A percentile compares a stretch with the other conserved stretches of the same genome.
These are phyloP conservation scores for Fusarium chlamydosporum DNA, from an alignment of 2,329 filamentous ascomycete genomes.

Conservation along the genomic window DNA sequence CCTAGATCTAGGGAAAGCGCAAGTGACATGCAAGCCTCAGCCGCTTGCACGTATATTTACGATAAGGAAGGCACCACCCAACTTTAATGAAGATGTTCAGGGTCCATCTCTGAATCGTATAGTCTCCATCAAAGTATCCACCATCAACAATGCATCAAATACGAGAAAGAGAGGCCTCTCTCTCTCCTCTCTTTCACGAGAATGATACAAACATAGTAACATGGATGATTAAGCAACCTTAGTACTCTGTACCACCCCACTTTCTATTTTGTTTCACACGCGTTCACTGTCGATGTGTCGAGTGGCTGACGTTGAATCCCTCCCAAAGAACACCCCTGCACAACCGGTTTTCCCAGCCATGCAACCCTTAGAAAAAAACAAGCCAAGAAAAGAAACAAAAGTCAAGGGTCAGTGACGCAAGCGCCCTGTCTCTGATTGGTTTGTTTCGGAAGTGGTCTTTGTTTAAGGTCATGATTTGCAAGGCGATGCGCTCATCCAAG, in stretches of 20 bases:
- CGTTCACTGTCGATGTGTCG: constrained; percentile 22
- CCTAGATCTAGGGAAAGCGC: neutral
- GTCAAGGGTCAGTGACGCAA: constrained; percentile 37
- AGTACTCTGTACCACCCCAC: neutral
- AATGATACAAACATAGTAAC: constrained; percentile 33
- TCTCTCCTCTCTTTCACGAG: constrained; percentile 16
- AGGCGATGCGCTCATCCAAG: constrained; percentile 43
- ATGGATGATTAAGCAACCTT: constrained; percentile 20
- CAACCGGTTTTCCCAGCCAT: constrained; percentile 43
- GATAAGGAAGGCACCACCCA: neutral
- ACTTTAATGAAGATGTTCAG: constrained; percentile 37
- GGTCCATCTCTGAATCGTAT: constrained; percentile 24
- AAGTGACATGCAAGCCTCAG: constrained; percentile 12
- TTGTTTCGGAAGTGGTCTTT: constrained; percentile 21
- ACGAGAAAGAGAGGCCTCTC: constrained; percentile 34
- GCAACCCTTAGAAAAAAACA: neutral
- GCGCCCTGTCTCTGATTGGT: constrained; percentile 31
- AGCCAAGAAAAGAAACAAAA: constrained; percentile 33
- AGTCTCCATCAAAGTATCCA: constrained; percentile 16
- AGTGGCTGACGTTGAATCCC: constrained; percentile 35
- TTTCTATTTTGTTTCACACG: constrained; percentile 32
- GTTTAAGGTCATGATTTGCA: constrained; percentile 46
- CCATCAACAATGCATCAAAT: constrained; percentile 12
- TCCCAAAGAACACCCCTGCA: constrained; percentile 20
- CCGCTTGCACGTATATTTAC: neutral